Evolutionary conservation across 108 stramenopile genomes (phyloP).

Genomic region (Skeletonema tropicum): DNA sequence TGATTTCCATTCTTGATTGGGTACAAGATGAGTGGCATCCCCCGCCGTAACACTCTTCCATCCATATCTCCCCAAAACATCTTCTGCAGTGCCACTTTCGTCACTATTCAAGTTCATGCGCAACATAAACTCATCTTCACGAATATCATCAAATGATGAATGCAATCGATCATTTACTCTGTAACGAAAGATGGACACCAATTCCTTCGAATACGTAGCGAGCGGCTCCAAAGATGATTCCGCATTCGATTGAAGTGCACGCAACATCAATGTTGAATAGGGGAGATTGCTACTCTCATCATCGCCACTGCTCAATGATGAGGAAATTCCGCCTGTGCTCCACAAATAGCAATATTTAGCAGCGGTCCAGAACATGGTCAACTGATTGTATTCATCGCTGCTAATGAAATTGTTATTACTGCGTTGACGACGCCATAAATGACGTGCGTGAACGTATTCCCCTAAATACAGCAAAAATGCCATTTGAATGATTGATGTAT

Average conservation of each 20-base stretch:
- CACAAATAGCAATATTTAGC: constrained; percentile 40
- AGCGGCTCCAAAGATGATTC: constrained; percentile 34
- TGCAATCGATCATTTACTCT: constrained; percentile 41
- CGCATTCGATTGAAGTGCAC: constrained; percentile 33
- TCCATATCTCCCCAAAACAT: constrained; percentile 21
- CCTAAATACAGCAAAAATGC: constrained; percentile 47
- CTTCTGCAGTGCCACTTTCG: not conserved
- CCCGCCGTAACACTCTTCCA: constrained; percentile 19
- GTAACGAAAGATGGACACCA: constrained; percentile 28
- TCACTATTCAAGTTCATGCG: constrained; percentile 25
- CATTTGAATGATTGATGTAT: constrained; percentile 41
- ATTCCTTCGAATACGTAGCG: constrained; percentile 38
- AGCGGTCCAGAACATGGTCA: constrained; percentile 43
- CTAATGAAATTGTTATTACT: not conserved
- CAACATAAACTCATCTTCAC: constrained; percentile 25
- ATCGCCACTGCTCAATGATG: not conserved
- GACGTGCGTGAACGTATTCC: constrained; percentile 48
- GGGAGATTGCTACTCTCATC: constrained; percentile 23
- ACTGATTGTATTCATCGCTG: constrained; percentile 17
- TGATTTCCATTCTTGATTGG: constrained; percentile 25
- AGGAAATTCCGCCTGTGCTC: constrained; percentile 39
- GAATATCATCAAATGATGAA: constrained; percentile 40
- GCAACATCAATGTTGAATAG: constrained; percentile 34
- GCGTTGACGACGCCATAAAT: constrained; percentile 41
- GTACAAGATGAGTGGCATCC: constrained; percentile 34